Percentiles rank a stretch among this genome's conserved stretches.
These are phyloP conservation scores for Mortierella alpina DNA, from an alignment of 192 early-diverging fungal genomes.

Conservation along the genomic window DNA sequence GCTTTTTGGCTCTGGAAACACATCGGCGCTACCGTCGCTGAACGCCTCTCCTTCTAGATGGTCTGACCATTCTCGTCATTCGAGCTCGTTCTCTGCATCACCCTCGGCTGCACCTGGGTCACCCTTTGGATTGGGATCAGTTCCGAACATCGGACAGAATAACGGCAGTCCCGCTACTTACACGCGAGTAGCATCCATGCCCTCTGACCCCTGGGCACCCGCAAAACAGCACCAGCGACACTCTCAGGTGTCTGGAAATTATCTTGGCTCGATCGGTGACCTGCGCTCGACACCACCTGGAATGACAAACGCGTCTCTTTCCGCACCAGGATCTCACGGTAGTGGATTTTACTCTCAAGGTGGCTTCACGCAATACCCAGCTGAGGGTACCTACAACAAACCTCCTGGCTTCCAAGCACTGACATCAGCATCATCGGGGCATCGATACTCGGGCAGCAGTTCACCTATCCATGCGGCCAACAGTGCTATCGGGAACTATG, in stretches of 20 bases:
- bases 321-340: not conserved
- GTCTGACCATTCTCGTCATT: slow-evolving; percentile 34
- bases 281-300: slow-evolving; percentile 15
- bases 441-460: slow-evolving; percentile 35
- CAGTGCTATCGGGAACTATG: slow-evolving; percentile 8
- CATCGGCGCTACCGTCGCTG: slow-evolving; percentile 11
- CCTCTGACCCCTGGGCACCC: slow-evolving; percentile 33
- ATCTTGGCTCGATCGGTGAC: slow-evolving; percentile 36
- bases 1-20: slow-evolving; percentile 5
- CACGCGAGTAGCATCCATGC: slow-evolving; percentile 17
- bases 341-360: slow-evolving; percentile 34
- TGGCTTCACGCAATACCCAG: slow-evolving; percentile 13
- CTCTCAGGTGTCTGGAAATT: slow-evolving; percentile 6
- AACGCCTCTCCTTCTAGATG: slow-evolving; percentile 29
- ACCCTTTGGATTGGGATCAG: slow-evolving; percentile 9
- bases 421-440: slow-evolving; percentile 1
- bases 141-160: slow-evolving; percentile 5
- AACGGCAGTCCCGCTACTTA: slow-evolving; percentile 5
- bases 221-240: slow-evolving; percentile 22
- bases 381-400: slow-evolving; percentile 24
- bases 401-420: slow-evolving; percentile 24
- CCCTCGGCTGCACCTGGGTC: slow-evolving; percentile 4
- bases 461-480: slow-evolving; percentile 30
- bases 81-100: slow-evolving; percentile 14
- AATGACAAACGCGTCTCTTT: not conserved